Evolutionary conservation across 331 rosid genomes (phyloP), one percentile per base, ranked within the genome.

Genomic region (Cucumis variabilis): DNA sequence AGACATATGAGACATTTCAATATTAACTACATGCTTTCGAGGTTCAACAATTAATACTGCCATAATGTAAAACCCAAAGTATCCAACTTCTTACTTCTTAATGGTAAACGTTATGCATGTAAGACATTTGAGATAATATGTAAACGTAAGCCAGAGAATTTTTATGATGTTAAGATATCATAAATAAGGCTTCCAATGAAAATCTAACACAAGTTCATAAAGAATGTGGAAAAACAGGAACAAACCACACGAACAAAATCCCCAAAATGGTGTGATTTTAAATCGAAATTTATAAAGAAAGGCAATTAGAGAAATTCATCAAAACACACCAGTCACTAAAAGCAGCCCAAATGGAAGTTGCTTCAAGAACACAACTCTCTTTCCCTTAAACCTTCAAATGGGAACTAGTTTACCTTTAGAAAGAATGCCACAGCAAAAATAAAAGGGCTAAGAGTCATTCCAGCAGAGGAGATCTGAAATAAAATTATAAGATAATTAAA

Each of bases 391-490:
- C 63, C 87, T 85, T 63, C 87, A 71, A 6, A 82, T n/a, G 6
- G 71, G 87, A 37, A 85, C 30, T 51, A 72, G 28, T 44, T 63
- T 46, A 95, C 98, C 98, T 95, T 93, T 62, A 92, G 73, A 89
- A 72, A 94, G 90, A 95, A 95, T 41, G 96, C 94, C 63, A 92
- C 21, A n/a, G 98, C 89, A 89, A 94, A 94, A 74, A 94, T 83
- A 82, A 93, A 41, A 69, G 93, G 96, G 88, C 98, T 95, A 82
- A 93, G 23, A 70, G 98, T 91, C 98, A 91, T 92, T 87, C 94
- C 83, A 89, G 89, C 82, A 17, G 98, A 90, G 58, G 98, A 95
- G 75, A 93, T 51, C 98, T 95, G 93, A 86, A 90, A 84, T 82
- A 86, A 51, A 13, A 77, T 75, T 73, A 48, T 37, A 62, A 87